These are phyloP conservation scores for Elsinoe necatrix DNA, from an alignment of 2,329 filamentous ascomycete species.

Conservation along the genomic window DNA sequence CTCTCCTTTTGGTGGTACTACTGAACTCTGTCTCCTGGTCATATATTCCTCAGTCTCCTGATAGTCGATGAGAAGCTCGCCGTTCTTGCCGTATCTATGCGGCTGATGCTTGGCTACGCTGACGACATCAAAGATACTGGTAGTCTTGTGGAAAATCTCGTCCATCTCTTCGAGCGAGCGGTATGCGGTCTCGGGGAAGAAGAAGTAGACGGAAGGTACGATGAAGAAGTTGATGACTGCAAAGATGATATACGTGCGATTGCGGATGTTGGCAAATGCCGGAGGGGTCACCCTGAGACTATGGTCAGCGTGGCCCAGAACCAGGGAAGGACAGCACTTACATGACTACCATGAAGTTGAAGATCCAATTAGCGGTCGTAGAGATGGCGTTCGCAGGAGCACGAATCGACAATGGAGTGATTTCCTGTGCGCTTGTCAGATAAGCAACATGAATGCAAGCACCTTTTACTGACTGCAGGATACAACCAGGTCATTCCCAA, in stretches of 20 bases:
- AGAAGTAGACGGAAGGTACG: constrained; percentile 38
- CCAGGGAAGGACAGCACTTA: background rate
- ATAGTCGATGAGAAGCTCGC: constrained; percentile 48
- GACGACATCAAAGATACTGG: constrained; percentile 29
- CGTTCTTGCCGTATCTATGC: constrained; percentile 50
- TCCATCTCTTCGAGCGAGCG: constrained; percentile 19
- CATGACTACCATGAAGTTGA: constrained; percentile 38
- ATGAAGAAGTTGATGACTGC: constrained; percentile 54
- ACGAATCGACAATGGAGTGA: constrained; percentile 29
- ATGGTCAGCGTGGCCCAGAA: constrained; percentile 17
- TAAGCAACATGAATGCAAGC: background rate
- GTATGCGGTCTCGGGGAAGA: constrained; percentile 18
- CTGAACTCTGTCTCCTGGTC: background rate
- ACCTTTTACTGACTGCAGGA: background rate
- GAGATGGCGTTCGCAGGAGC: constrained; percentile 31
- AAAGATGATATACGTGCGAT: constrained; percentile 56
- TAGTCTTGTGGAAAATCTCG: constrained; percentile 17
- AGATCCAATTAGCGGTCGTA: constrained; percentile 52
- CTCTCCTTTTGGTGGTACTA: background rate
- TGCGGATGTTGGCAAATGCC: constrained; percentile 48
- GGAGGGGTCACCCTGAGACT: constrained; percentile 40
- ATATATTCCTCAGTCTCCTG: constrained; percentile 26
- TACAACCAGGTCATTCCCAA: constrained; percentile 32
- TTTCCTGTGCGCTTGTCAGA: constrained; percentile 22
- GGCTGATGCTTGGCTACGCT: constrained; percentile 42